phyloP scores from a whole-genome alignment of 331 rosid species.

The Erythrophleum ivorense region DNA sequence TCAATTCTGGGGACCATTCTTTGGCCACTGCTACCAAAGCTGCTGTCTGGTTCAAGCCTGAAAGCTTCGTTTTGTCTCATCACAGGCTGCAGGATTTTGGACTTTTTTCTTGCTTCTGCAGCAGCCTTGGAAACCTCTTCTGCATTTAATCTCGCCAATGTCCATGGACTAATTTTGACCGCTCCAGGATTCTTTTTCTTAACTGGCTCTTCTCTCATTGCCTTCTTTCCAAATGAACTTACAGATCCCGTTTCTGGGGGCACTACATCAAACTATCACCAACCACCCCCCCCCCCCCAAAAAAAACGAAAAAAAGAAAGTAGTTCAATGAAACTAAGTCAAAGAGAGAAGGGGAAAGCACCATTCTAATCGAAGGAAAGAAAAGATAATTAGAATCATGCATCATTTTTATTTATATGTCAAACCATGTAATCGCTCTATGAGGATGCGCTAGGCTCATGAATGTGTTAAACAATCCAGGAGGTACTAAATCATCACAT shows the following conservation, averaged over 20 bases:
- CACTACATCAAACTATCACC: conserved; percentile 85
- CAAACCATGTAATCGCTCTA: not conserved
- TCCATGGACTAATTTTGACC: conserved; percentile 97
- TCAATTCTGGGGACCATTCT: conserved; percentile 69
- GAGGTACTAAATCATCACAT: not conserved
- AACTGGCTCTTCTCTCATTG: conserved; percentile 53
- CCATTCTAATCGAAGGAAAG: not conserved
- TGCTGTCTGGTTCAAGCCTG: conserved; percentile 59
- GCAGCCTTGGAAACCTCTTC: conserved; percentile 97
- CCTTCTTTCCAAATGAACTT: conserved; percentile 77
- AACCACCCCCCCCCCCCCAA: not conserved
- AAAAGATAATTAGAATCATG: not conserved
- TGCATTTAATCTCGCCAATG: conserved; percentile 84
- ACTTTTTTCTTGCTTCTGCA: conserved; percentile 95
- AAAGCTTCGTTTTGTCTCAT: conserved; percentile 61
- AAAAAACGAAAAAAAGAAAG: not conserved
- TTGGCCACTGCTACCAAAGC: conserved; percentile 78
- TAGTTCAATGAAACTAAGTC: not conserved
- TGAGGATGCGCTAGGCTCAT: not conserved
- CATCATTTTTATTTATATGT: not conserved
- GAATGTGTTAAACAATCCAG: not conserved
- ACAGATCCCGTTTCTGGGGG: conserved; percentile 92
- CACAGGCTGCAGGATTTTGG: conserved; percentile 92
- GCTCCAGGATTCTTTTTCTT: conserved; percentile 81
- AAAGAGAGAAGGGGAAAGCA: not conserved